phyloP scores from a whole-genome alignment of 768 basidiomycete genomes.

The Hericium coralloides region DNA sequence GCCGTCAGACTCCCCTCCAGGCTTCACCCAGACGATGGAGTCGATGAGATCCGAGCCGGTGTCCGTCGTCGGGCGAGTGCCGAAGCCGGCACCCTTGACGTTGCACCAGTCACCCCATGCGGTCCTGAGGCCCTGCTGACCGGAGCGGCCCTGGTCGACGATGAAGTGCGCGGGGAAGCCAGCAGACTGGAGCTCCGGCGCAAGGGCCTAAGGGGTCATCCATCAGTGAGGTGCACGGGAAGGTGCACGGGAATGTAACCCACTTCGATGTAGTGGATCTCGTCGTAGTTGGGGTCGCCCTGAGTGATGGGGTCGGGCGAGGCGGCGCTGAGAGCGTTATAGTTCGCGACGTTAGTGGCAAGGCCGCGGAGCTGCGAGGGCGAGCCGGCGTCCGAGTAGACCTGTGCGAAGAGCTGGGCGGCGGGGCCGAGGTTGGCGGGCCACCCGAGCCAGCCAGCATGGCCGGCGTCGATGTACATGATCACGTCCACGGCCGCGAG shows the following conservation, averaged over 20 bases:
- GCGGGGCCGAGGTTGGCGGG: constrained; percentile 53
- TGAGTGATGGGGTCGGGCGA: constrained; percentile 54
- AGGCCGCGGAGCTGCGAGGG: constrained; percentile 50
- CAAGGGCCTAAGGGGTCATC: constrained; percentile 32
- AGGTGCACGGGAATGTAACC: constrained; percentile 1
- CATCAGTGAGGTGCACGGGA: not conserved
- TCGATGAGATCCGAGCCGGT: constrained; percentile 48
- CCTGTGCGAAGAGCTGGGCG: constrained; percentile 41
- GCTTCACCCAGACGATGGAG: constrained; percentile 59
- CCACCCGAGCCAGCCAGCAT: constrained; percentile 59
- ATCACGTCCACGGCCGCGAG: constrained; percentile 47
- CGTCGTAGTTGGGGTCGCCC: constrained; percentile 53
- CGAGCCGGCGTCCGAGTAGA: constrained; percentile 42
- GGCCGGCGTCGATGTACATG: constrained; percentile 55
- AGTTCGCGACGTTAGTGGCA: constrained; percentile 37
- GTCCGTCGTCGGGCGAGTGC: constrained; percentile 46
- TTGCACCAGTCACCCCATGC: constrained; percentile 64
- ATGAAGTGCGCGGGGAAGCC: constrained; percentile 57
- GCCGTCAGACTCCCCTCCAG: constrained; percentile 60
- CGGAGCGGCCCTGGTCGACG: constrained; percentile 59
- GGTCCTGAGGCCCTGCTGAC: constrained; percentile 50
- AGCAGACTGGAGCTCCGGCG: constrained; percentile 30
- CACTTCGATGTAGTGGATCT: constrained; percentile 49
- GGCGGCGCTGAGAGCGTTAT: constrained; percentile 31
- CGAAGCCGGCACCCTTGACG: constrained; percentile 55